Evolutionary conservation across 2,329 filamentous ascomycete species (phyloP).

Genomic region (Cercospora sp.): DNA sequence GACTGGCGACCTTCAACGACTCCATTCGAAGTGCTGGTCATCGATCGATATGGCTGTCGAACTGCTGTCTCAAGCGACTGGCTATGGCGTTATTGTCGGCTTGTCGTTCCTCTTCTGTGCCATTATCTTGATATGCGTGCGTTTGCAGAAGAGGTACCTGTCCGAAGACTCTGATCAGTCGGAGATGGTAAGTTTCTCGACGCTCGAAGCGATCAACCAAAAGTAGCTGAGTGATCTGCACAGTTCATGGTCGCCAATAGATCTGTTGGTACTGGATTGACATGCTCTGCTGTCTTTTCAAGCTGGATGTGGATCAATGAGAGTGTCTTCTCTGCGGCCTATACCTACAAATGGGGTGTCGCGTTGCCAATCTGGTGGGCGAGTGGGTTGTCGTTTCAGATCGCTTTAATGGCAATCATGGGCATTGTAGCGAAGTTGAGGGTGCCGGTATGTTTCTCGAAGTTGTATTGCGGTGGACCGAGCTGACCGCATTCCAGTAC

Average conservation of each 20-base stretch:
- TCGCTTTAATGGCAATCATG: too few species aligned
- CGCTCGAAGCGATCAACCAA: too few species aligned
- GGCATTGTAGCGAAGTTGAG: too few species aligned
- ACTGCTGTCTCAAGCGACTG: neutral
- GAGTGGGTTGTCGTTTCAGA: too few species aligned
- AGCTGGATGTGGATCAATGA: constrained; percentile 48
- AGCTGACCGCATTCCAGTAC: too few species aligned
- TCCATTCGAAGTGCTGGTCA: neutral
- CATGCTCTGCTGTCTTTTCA: constrained; percentile 38
- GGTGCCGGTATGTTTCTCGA: too few species aligned
- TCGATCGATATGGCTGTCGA: neutral
- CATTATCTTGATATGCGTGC: neutral
- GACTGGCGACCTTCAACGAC: neutral
- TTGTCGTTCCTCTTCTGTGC: neutral
- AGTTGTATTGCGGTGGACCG: too few species aligned
- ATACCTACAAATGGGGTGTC: constrained; percentile 20
- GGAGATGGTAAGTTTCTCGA: too few species aligned
- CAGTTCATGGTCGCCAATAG: constrained; percentile 36
- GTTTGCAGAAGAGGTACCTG: neutral
- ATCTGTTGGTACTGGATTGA: constrained; percentile 34
- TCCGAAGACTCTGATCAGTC: too few species aligned
- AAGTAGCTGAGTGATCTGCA: too few species aligned
- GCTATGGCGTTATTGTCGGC: neutral
- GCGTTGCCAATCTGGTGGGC: too few species aligned
- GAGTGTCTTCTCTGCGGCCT: constrained; percentile 42